These are phyloP conservation scores for Trichoderma sp. DNA, from an alignment of 2,329 filamentous ascomycete genomes.

Conservation along the genomic window DNA sequence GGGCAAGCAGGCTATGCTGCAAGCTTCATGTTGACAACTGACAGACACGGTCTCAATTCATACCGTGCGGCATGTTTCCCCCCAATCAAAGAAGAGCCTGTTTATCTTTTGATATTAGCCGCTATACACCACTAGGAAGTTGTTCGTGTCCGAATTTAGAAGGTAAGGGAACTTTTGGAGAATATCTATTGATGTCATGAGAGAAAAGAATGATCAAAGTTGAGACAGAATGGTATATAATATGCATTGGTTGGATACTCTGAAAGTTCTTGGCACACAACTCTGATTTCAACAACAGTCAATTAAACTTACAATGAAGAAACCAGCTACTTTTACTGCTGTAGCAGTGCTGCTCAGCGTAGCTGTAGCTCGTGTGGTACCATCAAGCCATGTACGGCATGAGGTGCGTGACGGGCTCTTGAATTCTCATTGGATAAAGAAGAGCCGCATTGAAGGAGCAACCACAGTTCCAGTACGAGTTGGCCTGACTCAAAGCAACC, in stretches of 20 bases:
- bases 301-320: neutral
- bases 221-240: neutral
- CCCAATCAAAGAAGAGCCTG: neutral
- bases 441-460: neutral
- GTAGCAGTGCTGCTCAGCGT: neutral
- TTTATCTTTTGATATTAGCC: neutral
- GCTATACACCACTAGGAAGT: neutral
- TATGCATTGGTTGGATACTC: neutral
- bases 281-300: neutral
- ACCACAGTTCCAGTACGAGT: constrained; percentile 34
- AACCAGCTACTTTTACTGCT: neutral
- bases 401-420: neutral
- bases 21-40: neutral
- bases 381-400: neutral
- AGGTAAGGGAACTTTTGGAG: neutral
- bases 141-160: neutral
- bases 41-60: neutral
- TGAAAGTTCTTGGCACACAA: neutral
- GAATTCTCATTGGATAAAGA: neutral
- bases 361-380: neutral
- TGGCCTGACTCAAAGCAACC: constrained; percentile 39
- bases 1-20: neutral
- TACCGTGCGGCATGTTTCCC: neutral
- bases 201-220: neutral
- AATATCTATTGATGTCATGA: neutral